A percentile compares a stretch with the other conserved stretches of the same genome.
phyloP scores from a whole-genome alignment of 2,329 filamentous ascomycete species.

The Alternaria alternata region DNA sequence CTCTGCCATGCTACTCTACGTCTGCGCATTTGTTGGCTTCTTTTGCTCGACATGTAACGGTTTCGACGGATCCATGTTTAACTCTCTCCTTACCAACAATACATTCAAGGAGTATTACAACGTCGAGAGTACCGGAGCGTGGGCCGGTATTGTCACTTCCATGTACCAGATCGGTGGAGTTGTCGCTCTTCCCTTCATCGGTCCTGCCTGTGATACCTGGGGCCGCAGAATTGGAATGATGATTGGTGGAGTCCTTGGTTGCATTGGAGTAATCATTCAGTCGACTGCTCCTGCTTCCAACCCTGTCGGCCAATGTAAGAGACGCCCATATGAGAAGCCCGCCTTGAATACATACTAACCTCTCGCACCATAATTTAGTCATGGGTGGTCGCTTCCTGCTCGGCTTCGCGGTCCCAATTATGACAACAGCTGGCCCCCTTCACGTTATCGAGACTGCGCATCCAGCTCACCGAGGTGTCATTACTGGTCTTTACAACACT shows the following conservation, averaged over 20 bases:
- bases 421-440: conserved; percentile 64
- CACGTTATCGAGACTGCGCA: conserved; percentile 69
- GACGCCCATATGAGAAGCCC: not conserved
- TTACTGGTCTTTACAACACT: conserved; percentile 55
- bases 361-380: conserved; percentile 36
- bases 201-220: conserved; percentile 56
- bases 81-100: conserved; percentile 58
- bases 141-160: conserved; percentile 55
- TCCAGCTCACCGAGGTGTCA: conserved; percentile 63
- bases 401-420: conserved; percentile 67
- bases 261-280: conserved; percentile 60
- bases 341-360: not conserved
- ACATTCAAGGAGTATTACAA: conserved; percentile 55
- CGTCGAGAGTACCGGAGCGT: conserved; percentile 52
- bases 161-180: conserved; percentile 61
- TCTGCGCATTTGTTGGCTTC: conserved; percentile 45
- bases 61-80: conserved; percentile 66
- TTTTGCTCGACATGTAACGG: conserved; percentile 64
- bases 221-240: conserved; percentile 58
- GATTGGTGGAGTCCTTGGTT: conserved; percentile 59
- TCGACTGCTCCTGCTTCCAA: conserved; percentile 53
- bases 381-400: conserved; percentile 66
- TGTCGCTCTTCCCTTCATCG: conserved; percentile 57
- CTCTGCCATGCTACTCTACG: conserved; percentile 32
- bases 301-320: conserved; percentile 50